phyloP scores from a whole-genome alignment of 768 basidiomycete species.

The Lactarius evosmus region DNA sequence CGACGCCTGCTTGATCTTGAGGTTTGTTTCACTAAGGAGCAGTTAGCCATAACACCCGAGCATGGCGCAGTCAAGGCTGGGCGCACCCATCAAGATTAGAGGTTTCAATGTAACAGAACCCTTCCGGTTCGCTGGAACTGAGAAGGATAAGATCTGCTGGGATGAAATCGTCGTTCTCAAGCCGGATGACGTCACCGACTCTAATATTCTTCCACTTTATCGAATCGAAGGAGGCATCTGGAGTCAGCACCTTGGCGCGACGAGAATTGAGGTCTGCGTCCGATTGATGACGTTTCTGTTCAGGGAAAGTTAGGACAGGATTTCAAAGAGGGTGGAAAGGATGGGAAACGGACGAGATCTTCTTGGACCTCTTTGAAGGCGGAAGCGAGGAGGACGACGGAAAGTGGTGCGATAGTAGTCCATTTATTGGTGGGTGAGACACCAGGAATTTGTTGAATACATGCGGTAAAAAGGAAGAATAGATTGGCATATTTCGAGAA shows the following conservation, averaged over 20 bases:
- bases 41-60: conserved; percentile 4
- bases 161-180: conserved; percentile 92
- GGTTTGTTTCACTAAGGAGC: conserved; percentile 79
- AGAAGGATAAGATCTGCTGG: conserved; percentile 90
- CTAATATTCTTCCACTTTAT: conserved; percentile 86
- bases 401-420: conserved; percentile 92
- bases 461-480: conserved; percentile 97
- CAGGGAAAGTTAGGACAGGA: not conserved
- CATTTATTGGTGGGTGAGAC: conserved; percentile 95
- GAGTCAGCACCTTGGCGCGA: conserved; percentile 66
- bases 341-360: conserved; percentile 64
- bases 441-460: conserved; percentile 95
- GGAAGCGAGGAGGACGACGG: conserved; percentile 83
- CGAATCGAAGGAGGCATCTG: conserved; percentile 59
- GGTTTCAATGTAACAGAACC: conserved; percentile 96
- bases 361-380: conserved; percentile 96
- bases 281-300: conserved; percentile 92
- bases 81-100: conserved; percentile 92
- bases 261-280: conserved; percentile 90
- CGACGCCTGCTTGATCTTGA: conserved; percentile 97
- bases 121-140: conserved; percentile 92
- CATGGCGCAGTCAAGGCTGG: conserved; percentile 17
- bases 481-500: conserved; percentile 98
- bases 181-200: conserved; percentile 89
- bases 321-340: not conserved